phyloP scores from a whole-genome alignment of 2,329 filamentous ascomycete genomes.

The Sporothrix schenckii region DNA sequence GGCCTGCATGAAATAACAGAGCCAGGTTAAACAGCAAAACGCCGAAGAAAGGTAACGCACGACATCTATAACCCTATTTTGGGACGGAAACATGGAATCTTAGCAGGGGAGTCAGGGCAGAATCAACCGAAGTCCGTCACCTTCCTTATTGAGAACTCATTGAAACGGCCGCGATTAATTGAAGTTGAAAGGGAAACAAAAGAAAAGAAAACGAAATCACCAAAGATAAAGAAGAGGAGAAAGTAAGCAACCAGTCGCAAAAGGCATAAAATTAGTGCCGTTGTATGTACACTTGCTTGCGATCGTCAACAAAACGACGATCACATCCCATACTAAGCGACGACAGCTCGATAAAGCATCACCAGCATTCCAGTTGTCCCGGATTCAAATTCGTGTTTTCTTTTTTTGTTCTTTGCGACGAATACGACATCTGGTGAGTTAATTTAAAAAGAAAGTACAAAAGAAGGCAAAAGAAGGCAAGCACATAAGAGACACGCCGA shows the following conservation, averaged over 20 bases:
- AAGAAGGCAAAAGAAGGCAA: constrained; percentile 1
- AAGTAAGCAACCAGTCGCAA: background rate
- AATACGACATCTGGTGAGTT: background rate
- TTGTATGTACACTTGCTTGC: background rate
- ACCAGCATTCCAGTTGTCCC: constrained; percentile 16
- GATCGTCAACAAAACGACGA: constrained; percentile 22
- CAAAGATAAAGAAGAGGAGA: background rate
- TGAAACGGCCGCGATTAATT: constrained; percentile 10
- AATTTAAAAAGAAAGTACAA: background rate
- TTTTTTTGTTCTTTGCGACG: background rate
- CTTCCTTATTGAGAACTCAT: constrained; percentile 16
- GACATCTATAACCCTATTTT: background rate
- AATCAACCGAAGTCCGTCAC: background rate
- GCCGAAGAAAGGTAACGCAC: background rate
- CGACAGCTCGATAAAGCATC: background rate
- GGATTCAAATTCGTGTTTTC: background rate
- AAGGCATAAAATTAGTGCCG: constrained; percentile 14
- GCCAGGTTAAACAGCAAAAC: background rate
- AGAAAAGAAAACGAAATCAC: background rate
- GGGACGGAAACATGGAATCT: constrained; percentile 1
- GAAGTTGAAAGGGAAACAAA: background rate
- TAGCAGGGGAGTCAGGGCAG: constrained; percentile 1
- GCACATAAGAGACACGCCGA: background rate
- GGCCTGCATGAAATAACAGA: background rate
- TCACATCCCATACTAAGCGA: background rate